Conservation (phyloP, 2,329 filamentous ascomycete genomes). For the Aschersonia sp. region DNA sequence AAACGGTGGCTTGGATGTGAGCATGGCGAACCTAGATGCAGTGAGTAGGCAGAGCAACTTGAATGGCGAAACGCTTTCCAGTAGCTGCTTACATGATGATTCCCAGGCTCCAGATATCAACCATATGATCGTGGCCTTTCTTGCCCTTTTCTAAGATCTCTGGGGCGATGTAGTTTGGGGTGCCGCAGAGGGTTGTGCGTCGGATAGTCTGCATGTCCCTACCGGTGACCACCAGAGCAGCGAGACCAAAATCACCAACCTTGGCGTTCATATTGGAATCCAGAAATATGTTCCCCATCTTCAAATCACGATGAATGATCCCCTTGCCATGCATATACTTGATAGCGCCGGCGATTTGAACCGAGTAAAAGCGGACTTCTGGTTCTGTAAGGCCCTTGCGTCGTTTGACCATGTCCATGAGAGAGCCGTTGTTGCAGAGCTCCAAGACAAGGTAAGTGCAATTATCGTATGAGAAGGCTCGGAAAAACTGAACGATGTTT, state of each 20-base stretch:
- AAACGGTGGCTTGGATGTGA: slow-evolving; percentile 91
- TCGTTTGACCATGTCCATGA: slow-evolving; percentile 96
- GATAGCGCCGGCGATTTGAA: slow-evolving; percentile 91
- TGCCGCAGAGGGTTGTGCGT: slow-evolving; percentile 88
- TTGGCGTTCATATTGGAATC: slow-evolving; percentile 95
- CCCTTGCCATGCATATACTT: slow-evolving; percentile 96
- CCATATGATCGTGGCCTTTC: slow-evolving; percentile 92
- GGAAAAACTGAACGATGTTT: slow-evolving; percentile 90
- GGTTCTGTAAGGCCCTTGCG: slow-evolving; percentile 83
- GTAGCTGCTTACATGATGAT: slow-evolving; percentile 68
- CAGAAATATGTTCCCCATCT: slow-evolving; percentile 96
- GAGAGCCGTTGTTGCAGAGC: slow-evolving; percentile 84
- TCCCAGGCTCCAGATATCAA: slow-evolving; percentile 95
- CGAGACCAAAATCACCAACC: slow-evolving; percentile 92
- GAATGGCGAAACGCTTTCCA: background rate
- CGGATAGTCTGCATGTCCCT: slow-evolving; percentile 75
- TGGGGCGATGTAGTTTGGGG: slow-evolving; percentile 95
- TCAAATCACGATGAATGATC: slow-evolving; percentile 91
- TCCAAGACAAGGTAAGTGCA: slow-evolving; percentile 92
- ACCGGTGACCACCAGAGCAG: slow-evolving; percentile 79
- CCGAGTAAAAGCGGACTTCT: slow-evolving; percentile 83
- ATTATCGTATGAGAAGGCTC: slow-evolving; percentile 79
- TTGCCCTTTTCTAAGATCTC: slow-evolving; percentile 91
- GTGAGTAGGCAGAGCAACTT: slow-evolving; percentile 1
- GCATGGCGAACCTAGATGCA: slow-evolving; percentile 66